Percentiles rank a stretch among this genome's conserved stretches.
phyloP scores from a whole-genome alignment of 176 grass and related monocot genomes.

The Canna indica region DNA sequence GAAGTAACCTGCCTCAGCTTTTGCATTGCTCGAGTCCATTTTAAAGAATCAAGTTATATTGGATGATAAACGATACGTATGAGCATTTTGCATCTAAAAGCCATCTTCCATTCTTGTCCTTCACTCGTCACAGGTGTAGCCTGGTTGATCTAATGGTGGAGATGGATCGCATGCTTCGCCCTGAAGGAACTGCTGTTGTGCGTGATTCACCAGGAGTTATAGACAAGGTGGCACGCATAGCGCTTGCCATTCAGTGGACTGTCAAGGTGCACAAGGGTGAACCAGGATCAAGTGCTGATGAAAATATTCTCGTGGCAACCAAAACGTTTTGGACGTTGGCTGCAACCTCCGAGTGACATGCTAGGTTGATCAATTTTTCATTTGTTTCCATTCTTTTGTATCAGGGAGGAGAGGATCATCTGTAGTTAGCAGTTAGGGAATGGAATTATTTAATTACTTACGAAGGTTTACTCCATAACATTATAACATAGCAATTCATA shows the following conservation, averaged over 20 bases:
- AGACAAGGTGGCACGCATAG: conserved; percentile 41
- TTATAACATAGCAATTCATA: not conserved
- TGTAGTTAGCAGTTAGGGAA: not conserved
- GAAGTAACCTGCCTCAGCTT: no score
- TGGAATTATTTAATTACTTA: not conserved
- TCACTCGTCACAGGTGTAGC: conserved; percentile 89
- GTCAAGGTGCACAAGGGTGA: conserved; percentile 48
- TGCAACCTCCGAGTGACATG: conserved; percentile 27
- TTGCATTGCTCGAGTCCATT: not conserved
- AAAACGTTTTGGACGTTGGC: conserved; percentile 79
- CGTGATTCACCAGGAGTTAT: conserved; percentile 54
- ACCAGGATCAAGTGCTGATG: conserved; percentile 35
- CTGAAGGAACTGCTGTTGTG: conserved; percentile 79
- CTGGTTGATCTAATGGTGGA: conserved; percentile 85
- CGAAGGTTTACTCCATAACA: not conserved
- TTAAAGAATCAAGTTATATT: not conserved
- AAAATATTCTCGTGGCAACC: conserved; percentile 80
- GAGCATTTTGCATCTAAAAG: not conserved
- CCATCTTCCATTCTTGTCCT: no score
- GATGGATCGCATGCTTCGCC: conserved; percentile 91
- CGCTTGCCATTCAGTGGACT: conserved; percentile 55
- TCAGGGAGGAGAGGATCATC: not conserved
- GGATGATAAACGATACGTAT: not conserved
- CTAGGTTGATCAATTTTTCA: conserved; percentile 2
- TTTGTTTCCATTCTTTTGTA: conserved; percentile 1